phyloP scores from a whole-genome alignment of 1,284 basidiomycete genomes.

The Vanrija humicola region DNA sequence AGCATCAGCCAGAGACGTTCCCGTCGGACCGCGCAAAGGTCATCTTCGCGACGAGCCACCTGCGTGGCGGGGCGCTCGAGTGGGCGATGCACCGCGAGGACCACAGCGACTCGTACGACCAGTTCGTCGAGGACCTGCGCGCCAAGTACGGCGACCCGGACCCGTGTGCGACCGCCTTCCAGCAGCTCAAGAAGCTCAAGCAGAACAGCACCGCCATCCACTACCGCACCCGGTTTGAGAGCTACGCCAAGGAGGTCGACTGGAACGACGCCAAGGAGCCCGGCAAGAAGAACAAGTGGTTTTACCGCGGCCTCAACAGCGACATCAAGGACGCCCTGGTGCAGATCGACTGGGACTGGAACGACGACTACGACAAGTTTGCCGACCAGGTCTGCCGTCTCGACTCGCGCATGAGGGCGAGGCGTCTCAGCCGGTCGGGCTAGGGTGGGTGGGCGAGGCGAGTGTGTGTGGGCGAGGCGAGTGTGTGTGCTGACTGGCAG shows the following conservation, averaged over 20 bases:
- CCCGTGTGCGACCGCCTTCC: slow-evolving; percentile 12
- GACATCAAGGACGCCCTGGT: slow-evolving; percentile 16
- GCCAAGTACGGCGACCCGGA: slow-evolving; percentile 16
- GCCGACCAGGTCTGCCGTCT: neutral
- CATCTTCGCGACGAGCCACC: slow-evolving; percentile 12
- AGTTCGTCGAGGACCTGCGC: slow-evolving; percentile 10
- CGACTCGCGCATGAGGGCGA: no score
- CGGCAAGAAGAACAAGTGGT: slow-evolving; percentile 16
- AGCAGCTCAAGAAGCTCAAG: slow-evolving; percentile 20
- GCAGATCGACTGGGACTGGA: slow-evolving; percentile 16
- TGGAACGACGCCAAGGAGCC: slow-evolving; percentile 6
- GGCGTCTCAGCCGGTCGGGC: no score
- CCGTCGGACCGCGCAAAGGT: slow-evolving; percentile 1
- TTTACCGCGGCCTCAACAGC: slow-evolving; percentile 17
- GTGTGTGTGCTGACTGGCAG: no score
- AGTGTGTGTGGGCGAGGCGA: no score
- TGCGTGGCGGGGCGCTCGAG: slow-evolving; percentile 16
- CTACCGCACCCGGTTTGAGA: slow-evolving; percentile 1
- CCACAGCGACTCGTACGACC: neutral
- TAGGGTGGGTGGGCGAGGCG: no score
- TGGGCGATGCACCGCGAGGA: slow-evolving; percentile 17
- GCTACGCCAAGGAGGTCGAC: slow-evolving; percentile 8
- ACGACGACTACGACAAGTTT: slow-evolving; percentile 12
- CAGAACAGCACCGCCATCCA: slow-evolving; percentile 10
- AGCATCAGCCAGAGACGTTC: slow-evolving; percentile 7